phyloP scores from a whole-genome alignment of 805 yeast genomes.

The Kuraishia ogatae region DNA sequence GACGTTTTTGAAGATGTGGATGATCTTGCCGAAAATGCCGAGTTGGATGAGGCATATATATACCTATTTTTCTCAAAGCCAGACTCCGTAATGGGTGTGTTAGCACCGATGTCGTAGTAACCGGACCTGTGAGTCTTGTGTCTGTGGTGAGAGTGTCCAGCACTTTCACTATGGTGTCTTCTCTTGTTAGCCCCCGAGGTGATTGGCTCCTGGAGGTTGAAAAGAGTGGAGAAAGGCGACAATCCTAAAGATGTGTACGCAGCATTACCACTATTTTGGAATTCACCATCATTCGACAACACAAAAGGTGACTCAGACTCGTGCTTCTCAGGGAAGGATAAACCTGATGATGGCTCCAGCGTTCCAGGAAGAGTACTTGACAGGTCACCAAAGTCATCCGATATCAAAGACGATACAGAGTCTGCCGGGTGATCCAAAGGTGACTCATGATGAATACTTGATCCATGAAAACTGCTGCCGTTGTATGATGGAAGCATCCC shows the following conservation, averaged over 20 bases:
- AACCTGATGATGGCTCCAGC: not conserved
- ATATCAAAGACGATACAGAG: not conserved
- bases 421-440: not conserved
- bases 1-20: not conserved
- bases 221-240: not conserved
- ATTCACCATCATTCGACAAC: not conserved
- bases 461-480: not conserved
- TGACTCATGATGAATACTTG: not conserved
- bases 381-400: not conserved
- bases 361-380: not conserved
- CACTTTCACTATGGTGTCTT: not conserved
- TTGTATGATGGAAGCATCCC: not conserved
- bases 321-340: not conserved
- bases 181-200: not conserved
- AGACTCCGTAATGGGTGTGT: not conserved
- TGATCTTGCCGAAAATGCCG: not conserved
- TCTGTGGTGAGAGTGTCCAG: not conserved
- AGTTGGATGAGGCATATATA: not conserved
- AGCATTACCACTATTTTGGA: not conserved
- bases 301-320: not conserved
- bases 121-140: not conserved
- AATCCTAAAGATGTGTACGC: not conserved
- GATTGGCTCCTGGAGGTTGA: not conserved
- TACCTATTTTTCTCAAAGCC: not conserved
- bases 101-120: not conserved